Evolutionary conservation across 2,329 filamentous ascomycete species (phyloP).

Genomic region (Xylariales sp.): DNA sequence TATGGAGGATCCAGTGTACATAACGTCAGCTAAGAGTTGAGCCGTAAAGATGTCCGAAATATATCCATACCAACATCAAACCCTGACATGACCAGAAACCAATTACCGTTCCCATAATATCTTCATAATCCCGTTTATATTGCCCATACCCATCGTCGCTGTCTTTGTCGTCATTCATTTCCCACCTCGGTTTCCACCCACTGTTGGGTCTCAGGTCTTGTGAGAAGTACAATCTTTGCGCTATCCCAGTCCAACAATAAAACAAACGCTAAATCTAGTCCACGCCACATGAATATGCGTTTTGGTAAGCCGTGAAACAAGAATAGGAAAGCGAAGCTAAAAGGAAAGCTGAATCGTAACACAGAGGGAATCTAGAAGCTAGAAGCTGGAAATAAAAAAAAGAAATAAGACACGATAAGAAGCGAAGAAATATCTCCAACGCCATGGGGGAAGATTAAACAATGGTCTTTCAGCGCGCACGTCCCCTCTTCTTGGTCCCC

Average conservation of each 20-base stretch:
- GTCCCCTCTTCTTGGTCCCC: conserved; percentile 20
- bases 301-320: background rate
- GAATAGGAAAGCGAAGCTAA: background rate
- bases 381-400: background rate
- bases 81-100: too few species aligned
- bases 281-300: background rate
- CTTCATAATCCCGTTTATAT: background rate
- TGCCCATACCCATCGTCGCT: background rate
- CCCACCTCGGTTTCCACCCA: background rate
- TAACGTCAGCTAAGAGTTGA: background rate
- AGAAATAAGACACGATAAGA: background rate
- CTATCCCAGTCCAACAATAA: background rate
- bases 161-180: conserved; percentile 1
- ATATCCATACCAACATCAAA: background rate
- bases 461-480: background rate
- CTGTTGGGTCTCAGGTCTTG: background rate
- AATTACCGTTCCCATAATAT: background rate
- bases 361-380: background rate
- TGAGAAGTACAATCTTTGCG: background rate
- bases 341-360: background rate
- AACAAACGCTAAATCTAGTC: background rate
- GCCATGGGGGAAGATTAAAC: background rate
- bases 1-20: background rate
- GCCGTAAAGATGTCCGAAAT: background rate
- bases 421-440: too few species aligned